Evolutionary conservation across 148 eudicot species (phyloP).

Genomic region (Fagopyrum esculentum): DNA sequence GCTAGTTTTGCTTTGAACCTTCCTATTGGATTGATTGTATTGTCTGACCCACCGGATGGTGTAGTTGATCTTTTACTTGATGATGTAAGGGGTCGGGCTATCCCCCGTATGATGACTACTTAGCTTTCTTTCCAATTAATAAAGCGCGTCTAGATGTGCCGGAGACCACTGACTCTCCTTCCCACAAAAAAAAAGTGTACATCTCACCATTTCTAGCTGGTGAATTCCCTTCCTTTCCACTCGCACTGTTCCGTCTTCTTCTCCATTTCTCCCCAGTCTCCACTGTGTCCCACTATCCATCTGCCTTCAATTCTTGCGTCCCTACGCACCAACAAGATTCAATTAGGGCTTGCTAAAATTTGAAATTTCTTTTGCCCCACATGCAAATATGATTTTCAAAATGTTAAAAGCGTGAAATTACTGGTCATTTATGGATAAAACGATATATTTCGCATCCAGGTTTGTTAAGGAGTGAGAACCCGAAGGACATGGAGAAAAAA

Average conservation of each 20-base stretch:
- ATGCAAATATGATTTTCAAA: constrained; percentile 10
- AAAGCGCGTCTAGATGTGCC: too few species aligned
- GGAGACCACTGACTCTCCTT: too few species aligned
- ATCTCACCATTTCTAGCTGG: not conserved
- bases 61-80: too few species aligned
- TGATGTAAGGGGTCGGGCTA: too few species aligned
- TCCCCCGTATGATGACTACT: too few species aligned
- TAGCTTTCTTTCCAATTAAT: too few species aligned
- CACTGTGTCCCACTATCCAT: not conserved
- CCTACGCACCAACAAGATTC: not conserved
- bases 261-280: not conserved
- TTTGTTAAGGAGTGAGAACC: not conserved
- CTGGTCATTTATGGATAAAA: constrained; percentile 11
- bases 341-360: not conserved
- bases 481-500: not conserved
- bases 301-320: not conserved
- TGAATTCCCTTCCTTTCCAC: not conserved
- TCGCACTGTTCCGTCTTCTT: not conserved
- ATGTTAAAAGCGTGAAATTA: constrained; percentile 4
- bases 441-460: not conserved
- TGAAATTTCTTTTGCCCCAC: not conserved
- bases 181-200: not conserved
- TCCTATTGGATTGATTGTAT: too few species aligned
- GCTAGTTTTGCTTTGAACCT: too few species aligned
- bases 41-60: too few species aligned